Evolutionary conservation across 352 stramenopile species (phyloP), one percentile per base, ranked within the genome.

Genomic region (Phytophthora sp.): DNA sequence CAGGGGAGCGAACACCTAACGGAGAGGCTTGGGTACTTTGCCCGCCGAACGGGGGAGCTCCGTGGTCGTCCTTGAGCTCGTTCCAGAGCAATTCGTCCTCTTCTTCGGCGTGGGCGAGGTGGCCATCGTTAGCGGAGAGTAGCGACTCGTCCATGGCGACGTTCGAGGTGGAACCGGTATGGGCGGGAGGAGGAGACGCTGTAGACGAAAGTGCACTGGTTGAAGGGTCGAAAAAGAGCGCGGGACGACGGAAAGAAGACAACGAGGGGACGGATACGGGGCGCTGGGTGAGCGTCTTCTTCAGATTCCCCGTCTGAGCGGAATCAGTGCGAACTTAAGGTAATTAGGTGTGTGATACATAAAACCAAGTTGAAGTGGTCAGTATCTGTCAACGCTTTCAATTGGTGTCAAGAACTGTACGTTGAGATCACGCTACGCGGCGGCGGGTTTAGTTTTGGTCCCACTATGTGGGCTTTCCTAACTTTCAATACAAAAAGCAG

Each of bases 11-110:
- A 57, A 27, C 61, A 58, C 76, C 58, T 73, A 74, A 36, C 59
- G 55, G 61, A 38, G 82, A 61, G 26, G 61, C 69, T 27, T 30
- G 54, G 7, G 39, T 44, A 36, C 42, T 45, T 51, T 30, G 3
- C 23, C 46, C 44, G 4, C 66, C 66, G 31, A 79, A 82, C 5
- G 63, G 51, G 21, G 51, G 70, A 23, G 74, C 36, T 8, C 58
- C 57, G 55, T 81, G 67, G 59, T 91, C 71, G 58, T 93, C 79
- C 51, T 89, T 84, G 35, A 90, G 82, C 67, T 88, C 85, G 47
- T 90, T 88, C 85, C 85, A 94, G 36, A 94, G 78, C 61, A 89
- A 74, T 72, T 94, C 85, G 11, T 94, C 83, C 15, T 91, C 85
- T 9, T 86, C 79, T 41, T 77, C 70, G 6, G 60, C 68, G 41